Conservation (phyloP, 495 filamentous ascomycete genomes). For the Acidiella bohemica region DNA sequence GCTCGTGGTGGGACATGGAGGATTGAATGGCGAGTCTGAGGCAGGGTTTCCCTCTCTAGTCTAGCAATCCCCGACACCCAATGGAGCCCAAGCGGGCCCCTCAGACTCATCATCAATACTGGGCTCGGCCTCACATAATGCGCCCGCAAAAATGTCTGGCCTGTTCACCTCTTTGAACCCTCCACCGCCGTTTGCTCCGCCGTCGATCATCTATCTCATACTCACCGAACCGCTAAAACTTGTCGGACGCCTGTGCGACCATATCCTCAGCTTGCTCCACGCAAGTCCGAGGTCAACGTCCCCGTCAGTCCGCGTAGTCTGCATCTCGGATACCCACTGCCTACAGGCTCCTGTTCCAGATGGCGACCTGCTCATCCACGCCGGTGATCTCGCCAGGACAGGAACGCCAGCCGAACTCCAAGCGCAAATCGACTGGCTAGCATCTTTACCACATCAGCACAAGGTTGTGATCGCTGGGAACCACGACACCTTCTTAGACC, state of each 20-base stretch:
- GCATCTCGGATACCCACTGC: constrained; percentile 81
- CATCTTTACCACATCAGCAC: constrained; percentile 52
- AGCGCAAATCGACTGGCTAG: constrained; percentile 66
- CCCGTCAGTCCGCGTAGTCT: constrained; percentile 60
- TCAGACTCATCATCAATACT: too few relatives aligned
- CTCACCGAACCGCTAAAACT: constrained; percentile 39
- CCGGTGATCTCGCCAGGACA: constrained; percentile 66
- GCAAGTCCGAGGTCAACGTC: constrained; percentile 41
- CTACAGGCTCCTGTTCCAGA: constrained; percentile 44
- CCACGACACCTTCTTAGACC: constrained; percentile 74
- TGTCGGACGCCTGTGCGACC: constrained; percentile 41
- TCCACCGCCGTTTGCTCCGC: too few relatives aligned
- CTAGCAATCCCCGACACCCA: too few relatives aligned
- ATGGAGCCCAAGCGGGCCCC: too few relatives aligned
- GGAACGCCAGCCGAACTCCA: constrained; percentile 63
- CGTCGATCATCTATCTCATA: constrained; percentile 37
- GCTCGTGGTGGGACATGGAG: too few relatives aligned
- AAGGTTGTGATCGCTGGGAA: constrained; percentile 85
- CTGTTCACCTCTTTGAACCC: constrained; percentile 7
- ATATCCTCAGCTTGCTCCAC: constrained; percentile 48
- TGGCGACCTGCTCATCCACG: constrained; percentile 81
- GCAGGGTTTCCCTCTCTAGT: too few relatives aligned
- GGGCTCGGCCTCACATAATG: too few relatives aligned
- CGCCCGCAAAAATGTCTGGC: constrained; percentile 6
- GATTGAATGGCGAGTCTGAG: too few relatives aligned